phyloP scores from a whole-genome alignment of 2,329 filamentous ascomycete genomes.

The Epichloe coenophiala region DNA sequence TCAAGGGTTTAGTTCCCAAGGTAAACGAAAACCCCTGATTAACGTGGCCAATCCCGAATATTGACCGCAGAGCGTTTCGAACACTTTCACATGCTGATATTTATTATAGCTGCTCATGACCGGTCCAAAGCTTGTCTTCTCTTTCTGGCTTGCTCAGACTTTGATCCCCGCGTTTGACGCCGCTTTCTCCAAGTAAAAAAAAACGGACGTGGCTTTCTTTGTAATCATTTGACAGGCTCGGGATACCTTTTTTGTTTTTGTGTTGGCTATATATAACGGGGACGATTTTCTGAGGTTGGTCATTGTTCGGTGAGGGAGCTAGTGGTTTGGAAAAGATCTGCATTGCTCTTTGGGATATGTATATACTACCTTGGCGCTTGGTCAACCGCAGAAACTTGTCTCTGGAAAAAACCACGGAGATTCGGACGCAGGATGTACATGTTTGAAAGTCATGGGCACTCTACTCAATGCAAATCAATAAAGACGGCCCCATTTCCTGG shows the following conservation, averaged over 20 bases:
- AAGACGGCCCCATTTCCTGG: not conserved
- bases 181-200: conserved; percentile 17
- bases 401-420: not conserved
- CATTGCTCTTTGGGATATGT: not conserved
- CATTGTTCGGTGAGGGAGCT: not conserved
- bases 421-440: not conserved
- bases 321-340: not conserved
- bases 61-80: not conserved
- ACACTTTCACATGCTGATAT: conserved; percentile 7
- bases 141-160: conserved; percentile 98
- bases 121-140: conserved; percentile 96
- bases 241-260: not conserved
- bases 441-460: not conserved
- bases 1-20: conserved; percentile 95
- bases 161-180: conserved; percentile 81
- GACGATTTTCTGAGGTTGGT: not conserved
- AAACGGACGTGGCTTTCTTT: not conserved
- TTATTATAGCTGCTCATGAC: conserved; percentile 73
- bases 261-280: not conserved
- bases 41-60: not conserved
- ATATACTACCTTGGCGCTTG: conserved; percentile 1
- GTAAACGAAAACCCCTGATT: conserved; percentile 19
- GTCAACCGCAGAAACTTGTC: not conserved
- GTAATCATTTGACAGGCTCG: not conserved
- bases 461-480: not conserved